Evolutionary conservation across 768 basidiomycete species (phyloP).

Genomic region (Clathrus columnatus): DNA sequence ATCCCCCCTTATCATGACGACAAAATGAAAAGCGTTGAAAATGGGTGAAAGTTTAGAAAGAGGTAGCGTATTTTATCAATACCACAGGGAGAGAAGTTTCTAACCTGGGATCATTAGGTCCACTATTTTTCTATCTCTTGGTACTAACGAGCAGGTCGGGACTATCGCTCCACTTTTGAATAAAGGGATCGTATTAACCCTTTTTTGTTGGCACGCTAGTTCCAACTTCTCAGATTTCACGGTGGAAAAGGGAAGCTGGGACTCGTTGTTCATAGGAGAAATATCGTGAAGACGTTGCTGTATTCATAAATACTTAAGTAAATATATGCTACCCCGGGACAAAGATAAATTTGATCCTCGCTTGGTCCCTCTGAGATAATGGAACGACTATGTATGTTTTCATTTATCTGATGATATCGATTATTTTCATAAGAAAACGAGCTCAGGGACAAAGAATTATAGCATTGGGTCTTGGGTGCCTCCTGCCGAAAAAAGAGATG

Average conservation of each 20-base stretch:
- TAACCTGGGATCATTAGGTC: too few relatives aligned
- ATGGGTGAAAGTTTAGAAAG: too few relatives aligned
- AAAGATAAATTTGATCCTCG: constrained; percentile 96
- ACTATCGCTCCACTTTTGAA: too few relatives aligned
- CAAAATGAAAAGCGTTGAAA: too few relatives aligned
- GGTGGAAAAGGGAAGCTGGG: constrained; percentile 97
- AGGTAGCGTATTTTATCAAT: too few relatives aligned
- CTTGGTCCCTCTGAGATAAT: constrained; percentile 89
- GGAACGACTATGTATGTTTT: constrained; percentile 82
- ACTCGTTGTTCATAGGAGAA: constrained; percentile 80
- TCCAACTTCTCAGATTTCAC: too few relatives aligned
- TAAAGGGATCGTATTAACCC: too few relatives aligned
- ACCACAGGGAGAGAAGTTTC: too few relatives aligned
- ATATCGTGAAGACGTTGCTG: background rate
- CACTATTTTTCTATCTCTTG: too few relatives aligned
- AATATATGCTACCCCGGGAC: constrained; percentile 49
- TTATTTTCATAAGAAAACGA: constrained; percentile 65
- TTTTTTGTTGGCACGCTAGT: too few relatives aligned
- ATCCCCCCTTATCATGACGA: constrained; percentile 26
- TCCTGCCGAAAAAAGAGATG: constrained; percentile 59
- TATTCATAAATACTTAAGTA: constrained; percentile 6
- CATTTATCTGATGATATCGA: background rate
- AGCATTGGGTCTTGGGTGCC: constrained; percentile 92
- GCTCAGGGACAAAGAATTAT: constrained; percentile 96
- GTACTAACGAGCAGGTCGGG: too few relatives aligned